Conservation (phyloP, 306 rosid species). For the Cucurbita moschata region DNA sequence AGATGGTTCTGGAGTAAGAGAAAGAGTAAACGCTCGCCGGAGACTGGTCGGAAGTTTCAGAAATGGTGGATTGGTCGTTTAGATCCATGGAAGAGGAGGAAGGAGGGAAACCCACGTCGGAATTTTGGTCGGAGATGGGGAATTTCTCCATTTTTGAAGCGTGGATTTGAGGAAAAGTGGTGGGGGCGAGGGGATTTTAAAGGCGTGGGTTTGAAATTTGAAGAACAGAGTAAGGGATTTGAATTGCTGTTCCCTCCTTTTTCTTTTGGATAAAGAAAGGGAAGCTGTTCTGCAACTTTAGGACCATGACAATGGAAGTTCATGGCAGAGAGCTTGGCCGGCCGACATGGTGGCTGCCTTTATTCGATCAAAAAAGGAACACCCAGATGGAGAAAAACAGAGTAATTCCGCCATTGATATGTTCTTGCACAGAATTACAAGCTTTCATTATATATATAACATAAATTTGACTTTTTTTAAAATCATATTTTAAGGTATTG, state of each 20-base stretch:
- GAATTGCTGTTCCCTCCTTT: slow-evolving; percentile 50
- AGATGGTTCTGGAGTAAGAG: slow-evolving; percentile 42
- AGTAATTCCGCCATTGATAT: not conserved
- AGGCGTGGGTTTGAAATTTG: slow-evolving; percentile 41
- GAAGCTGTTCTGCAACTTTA: not conserved
- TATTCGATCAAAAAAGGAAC: not conserved
- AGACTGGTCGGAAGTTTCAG: slow-evolving; percentile 49
- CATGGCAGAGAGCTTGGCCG: not conserved
- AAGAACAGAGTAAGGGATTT: slow-evolving; percentile 18
- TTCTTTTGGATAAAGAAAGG: not conserved
- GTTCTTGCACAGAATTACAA: no score
- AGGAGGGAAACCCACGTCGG: slow-evolving; percentile 44
- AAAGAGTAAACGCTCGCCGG: slow-evolving; percentile 50
- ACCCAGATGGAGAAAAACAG: not conserved
- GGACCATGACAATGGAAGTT: slow-evolving; percentile 9
- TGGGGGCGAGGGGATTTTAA: slow-evolving; percentile 5
- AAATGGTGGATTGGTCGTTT: slow-evolving; percentile 36
- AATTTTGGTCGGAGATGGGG: slow-evolving; percentile 37
- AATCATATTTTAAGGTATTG: no score
- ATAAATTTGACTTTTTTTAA: no score
- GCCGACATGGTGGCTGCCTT: not conserved
- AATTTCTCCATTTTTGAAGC: slow-evolving; percentile 33
- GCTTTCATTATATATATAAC: no score
- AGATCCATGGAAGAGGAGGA: slow-evolving; percentile 64
- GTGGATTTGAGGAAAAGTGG: slow-evolving; percentile 11